A percentile compares a stretch with the other conserved stretches of the same genome.
These are phyloP conservation scores for Ampelocalamus luodianensis DNA, from an alignment of 176 grass and related monocot species.

Conservation along the genomic window DNA sequence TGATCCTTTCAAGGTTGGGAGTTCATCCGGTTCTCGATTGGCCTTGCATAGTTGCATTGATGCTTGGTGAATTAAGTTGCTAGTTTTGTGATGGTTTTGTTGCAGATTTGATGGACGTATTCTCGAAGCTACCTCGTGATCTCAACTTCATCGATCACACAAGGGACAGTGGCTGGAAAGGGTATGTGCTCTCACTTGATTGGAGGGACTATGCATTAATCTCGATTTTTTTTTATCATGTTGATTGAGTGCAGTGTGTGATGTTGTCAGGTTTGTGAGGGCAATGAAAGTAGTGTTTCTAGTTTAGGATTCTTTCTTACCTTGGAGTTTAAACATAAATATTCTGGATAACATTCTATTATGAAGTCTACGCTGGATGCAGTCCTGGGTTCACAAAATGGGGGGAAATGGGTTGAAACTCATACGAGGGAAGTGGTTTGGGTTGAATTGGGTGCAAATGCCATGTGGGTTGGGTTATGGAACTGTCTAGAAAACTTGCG, in stretches of 20 bases:
- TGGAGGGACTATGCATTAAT: background rate
- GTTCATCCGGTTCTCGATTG: background rate
- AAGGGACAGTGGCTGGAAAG: constrained; percentile 83
- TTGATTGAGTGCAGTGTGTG: background rate
- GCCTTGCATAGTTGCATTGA: background rate
- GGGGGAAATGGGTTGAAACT: too few relatives aligned
- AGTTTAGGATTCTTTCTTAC: too few relatives aligned
- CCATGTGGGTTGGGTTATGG: too few relatives aligned
- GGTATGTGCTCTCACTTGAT: constrained; percentile 41
- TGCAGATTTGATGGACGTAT: constrained; percentile 80
- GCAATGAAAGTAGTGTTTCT: constrained; percentile 42
- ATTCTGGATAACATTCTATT: too few relatives aligned
- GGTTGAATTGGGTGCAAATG: too few relatives aligned
- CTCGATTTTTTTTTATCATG: background rate
- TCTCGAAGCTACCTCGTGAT: constrained; percentile 79
- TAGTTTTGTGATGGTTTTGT: background rate
- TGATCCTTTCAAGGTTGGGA: too few relatives aligned
- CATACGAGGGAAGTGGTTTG: too few relatives aligned
- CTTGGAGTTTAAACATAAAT: too few relatives aligned
- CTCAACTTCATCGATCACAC: constrained; percentile 96
- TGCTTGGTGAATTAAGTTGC: background rate
- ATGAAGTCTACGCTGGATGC: too few relatives aligned
- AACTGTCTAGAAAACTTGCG: too few relatives aligned
- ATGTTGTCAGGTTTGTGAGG: constrained; percentile 58
- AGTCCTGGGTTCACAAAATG: too few relatives aligned